Evolutionary conservation across 345 rosid species (phyloP).

Genomic region (Conringia planisiliqua): DNA sequence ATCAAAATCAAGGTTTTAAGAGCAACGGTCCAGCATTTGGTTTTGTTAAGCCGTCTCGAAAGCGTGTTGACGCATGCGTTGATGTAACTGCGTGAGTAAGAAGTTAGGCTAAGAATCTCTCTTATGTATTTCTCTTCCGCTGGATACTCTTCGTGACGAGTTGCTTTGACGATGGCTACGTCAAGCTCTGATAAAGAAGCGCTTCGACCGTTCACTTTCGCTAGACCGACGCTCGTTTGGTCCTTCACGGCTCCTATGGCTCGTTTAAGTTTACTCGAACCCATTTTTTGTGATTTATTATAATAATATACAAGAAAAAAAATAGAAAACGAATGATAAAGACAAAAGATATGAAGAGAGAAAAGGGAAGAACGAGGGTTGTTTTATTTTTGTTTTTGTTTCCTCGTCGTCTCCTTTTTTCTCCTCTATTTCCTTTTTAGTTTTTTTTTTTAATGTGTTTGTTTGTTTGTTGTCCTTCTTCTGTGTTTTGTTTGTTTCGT

Average conservation of each 20-base stretch:
- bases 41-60: slow-evolving; percentile 71
- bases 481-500: slow-evolving; percentile 2
- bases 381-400: slow-evolving; percentile 9
- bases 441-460: neutral
- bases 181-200: slow-evolving; percentile 65
- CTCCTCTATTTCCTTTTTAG: slow-evolving; percentile 23
- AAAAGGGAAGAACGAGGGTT: slow-evolving; percentile 33
- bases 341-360: slow-evolving; percentile 32
- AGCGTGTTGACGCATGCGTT: slow-evolving; percentile 54
- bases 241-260: slow-evolving; percentile 89
- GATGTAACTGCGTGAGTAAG: slow-evolving; percentile 57
- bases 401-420: slow-evolving; percentile 37
- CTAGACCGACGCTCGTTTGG: slow-evolving; percentile 82
- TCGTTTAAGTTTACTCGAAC: slow-evolving; percentile 61
- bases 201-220: slow-evolving; percentile 72
- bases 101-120: slow-evolving; percentile 73
- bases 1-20: slow-evolving; percentile 67
- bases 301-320: neutral
- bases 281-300: slow-evolving; percentile 38
- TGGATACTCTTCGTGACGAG: slow-evolving; percentile 80
- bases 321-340: neutral
- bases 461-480: neutral
- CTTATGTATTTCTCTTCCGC: slow-evolving; percentile 73
- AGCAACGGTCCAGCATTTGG: slow-evolving; percentile 85
- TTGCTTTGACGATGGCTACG: slow-evolving; percentile 85